phyloP scores from a whole-genome alignment of 2,329 filamentous ascomycete species.

The Stachybotrys elegans region DNA sequence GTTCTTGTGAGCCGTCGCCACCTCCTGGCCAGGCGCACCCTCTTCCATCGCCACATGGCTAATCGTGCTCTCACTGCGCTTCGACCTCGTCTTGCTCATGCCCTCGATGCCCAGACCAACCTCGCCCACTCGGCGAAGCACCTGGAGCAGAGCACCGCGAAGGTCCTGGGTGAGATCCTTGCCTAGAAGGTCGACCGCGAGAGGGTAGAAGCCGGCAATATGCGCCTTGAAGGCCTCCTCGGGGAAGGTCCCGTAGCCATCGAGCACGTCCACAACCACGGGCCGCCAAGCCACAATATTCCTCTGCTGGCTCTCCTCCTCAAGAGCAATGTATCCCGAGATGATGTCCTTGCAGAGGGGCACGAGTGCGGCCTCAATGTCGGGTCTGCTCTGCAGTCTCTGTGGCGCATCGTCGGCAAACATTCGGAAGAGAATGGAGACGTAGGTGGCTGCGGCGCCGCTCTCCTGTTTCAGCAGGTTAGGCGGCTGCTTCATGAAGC shows the following conservation, averaged over 20 bases:
- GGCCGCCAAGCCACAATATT: slow-evolving; percentile 97
- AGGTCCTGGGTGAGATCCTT: slow-evolving; percentile 80
- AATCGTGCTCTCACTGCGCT: slow-evolving; percentile 35
- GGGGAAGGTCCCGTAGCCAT: slow-evolving; percentile 85
- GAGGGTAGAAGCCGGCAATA: slow-evolving; percentile 77
- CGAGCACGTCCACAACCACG: slow-evolving; percentile 93
- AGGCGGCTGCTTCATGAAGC: slow-evolving; percentile 99
- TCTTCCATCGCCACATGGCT: slow-evolving; percentile 26
- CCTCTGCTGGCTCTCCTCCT: slow-evolving; percentile 93
- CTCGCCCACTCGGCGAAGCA: slow-evolving; percentile 81
- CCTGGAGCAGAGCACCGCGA: slow-evolving; percentile 67
- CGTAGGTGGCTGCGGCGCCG: slow-evolving; percentile 88
- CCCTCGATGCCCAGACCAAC: slow-evolving; percentile 55
- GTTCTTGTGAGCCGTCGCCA: slow-evolving; percentile 30
- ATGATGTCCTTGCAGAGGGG: slow-evolving; percentile 96
- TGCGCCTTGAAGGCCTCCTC: slow-evolving; percentile 74
- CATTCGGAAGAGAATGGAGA: slow-evolving; percentile 94
- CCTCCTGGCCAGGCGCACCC: slow-evolving; percentile 17
- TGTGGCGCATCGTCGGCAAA: slow-evolving; percentile 86
- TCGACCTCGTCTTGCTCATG: slow-evolving; percentile 30
- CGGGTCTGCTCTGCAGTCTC: slow-evolving; percentile 68
- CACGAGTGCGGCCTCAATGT: slow-evolving; percentile 87
- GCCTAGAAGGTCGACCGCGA: slow-evolving; percentile 75
- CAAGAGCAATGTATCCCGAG: slow-evolving; percentile 74
- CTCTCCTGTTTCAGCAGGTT: slow-evolving; percentile 97